These are phyloP conservation scores for Colletotrichum tamarilloi DNA, from an alignment of 2,329 filamentous ascomycete genomes.

Conservation along the genomic window DNA sequence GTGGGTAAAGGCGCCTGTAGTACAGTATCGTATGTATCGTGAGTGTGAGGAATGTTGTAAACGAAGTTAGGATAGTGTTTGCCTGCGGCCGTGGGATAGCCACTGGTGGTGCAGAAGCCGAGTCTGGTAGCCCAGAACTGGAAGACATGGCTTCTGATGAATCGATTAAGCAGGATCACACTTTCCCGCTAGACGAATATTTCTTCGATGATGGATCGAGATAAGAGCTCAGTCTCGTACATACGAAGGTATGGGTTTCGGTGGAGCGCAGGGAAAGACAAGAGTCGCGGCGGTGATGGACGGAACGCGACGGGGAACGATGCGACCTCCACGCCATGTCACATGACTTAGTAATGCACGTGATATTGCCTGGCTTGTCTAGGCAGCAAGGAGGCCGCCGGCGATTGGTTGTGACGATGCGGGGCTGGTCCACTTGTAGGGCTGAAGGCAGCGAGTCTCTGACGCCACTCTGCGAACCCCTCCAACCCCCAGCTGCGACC, in stretches of 20 bases:
- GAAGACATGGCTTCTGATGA: constrained; percentile 11
- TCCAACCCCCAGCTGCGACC: not conserved
- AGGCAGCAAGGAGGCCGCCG: not conserved
- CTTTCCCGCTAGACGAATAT: not conserved
- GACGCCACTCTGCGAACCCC: constrained; percentile 25
- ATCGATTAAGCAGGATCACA: not conserved
- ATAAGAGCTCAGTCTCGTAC: not conserved
- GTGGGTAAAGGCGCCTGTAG: constrained; percentile 83
- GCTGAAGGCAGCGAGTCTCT: constrained; percentile 35
- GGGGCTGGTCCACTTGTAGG: constrained; percentile 37
- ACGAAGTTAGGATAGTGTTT: constrained; percentile 72
- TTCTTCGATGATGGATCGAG: not conserved
- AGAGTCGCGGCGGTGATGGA: not conserved
- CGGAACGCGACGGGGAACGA: not conserved
- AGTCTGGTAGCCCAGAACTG: constrained; percentile 12
- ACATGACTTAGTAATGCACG: not conserved
- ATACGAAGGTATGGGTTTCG: too few species aligned
- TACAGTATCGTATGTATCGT: constrained; percentile 88
- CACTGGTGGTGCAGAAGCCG: constrained; percentile 20
- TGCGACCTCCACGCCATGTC: constrained; percentile 17
- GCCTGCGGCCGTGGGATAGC: constrained; percentile 54
- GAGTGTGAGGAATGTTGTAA: constrained; percentile 84
- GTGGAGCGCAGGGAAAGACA: not conserved
- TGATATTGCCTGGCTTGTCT: not conserved
- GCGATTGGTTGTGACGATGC: not conserved